Base-by-base conservation (phyloP, 1,284 basidiomycete species). In the Vanrija humicola region DNA sequence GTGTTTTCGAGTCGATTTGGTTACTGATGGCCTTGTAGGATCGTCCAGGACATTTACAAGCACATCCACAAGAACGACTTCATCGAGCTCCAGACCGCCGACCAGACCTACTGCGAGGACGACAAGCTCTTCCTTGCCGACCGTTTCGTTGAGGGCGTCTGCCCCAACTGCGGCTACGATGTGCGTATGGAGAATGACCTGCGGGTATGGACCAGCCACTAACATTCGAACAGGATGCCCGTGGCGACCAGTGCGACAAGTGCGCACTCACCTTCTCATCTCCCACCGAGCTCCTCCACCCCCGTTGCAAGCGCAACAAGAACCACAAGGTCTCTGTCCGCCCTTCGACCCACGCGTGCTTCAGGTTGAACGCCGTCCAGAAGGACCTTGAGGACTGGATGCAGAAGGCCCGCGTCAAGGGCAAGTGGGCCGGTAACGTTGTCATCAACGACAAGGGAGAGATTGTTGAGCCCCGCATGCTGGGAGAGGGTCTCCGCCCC, bases 161-260 rank as follows among this genome's bases (percentile, higher is more conserved):
- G 93, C 74, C 93, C 94, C 2, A 82, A 94, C 75, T 97, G 94
- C 73, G 82, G 82, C 52, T 90, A 86, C 62, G 86, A 91, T 59
- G 89, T 88, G 59, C 62, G 78, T 65, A 18, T 16, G 1, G 6
- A 6, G 19, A 19, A n/a, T 15, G 48, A 38, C 21, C 6, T 18
- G 46, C 10, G n/a, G 1, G 7, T 44, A 23, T 49, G 23, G 25
- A 28, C 15, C 29, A 18, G 34, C 47, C 15, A 48, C 52, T 46
- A 21, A 51, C 50, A n/a, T 12, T 28, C 12, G 9, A 12, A 12
- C 65, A 91, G 87, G 95, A 98, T 65, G 96, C 95, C 39, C 88
- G 96, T 46, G 96, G 96, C 10, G 96, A 99, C 76, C 96, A 99
- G 81, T 99, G 96, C 77, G 96, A 99, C 76, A 83, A 86, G 58